phyloP scores from a whole-genome alignment of 257 asterid genomes.

The Nemophila menziesii region DNA sequence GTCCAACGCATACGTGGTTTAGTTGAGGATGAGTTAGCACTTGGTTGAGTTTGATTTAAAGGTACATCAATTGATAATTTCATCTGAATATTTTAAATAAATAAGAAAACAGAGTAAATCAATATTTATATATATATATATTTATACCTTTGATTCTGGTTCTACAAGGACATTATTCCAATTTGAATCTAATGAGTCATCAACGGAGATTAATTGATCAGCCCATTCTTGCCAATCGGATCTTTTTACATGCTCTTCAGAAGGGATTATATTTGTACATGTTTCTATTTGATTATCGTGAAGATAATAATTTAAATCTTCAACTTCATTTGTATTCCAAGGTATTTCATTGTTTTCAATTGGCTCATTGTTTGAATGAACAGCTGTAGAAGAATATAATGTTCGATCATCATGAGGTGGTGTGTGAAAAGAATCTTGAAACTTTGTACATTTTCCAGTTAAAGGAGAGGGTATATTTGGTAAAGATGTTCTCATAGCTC shows the following conservation, averaged over 20 bases:
- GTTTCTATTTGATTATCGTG: conserved; percentile 33
- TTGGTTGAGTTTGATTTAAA: conserved; percentile 25
- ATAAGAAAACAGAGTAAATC: background rate
- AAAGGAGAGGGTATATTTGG: conserved; percentile 30
- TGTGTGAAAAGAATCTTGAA: conserved; percentile 39
- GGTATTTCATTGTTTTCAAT: conserved; percentile 17
- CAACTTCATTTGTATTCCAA: conserved; percentile 30
- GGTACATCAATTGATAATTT: conserved; percentile 26
- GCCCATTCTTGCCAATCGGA: conserved; percentile 70
- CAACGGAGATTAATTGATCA: conserved; percentile 44
- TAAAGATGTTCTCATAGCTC: conserved; percentile 32
- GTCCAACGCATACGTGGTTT: conserved; percentile 96
- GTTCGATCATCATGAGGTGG: conserved; percentile 22
- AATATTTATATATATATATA: too few species aligned
- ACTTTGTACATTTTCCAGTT: conserved; percentile 34
- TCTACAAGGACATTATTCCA: conserved; percentile 56
- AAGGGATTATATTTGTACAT: conserved; percentile 18
- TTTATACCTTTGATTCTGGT: conserved; percentile 55
- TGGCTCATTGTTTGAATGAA: conserved; percentile 19
- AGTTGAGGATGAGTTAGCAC: conserved; percentile 31
- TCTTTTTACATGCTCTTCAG: conserved; percentile 31
- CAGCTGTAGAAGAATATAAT: conserved; percentile 17
- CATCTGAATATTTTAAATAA: conserved; percentile 19
- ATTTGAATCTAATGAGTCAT: conserved; percentile 42
- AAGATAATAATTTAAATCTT: conserved; percentile 27